Evolutionary conservation across 1,284 basidiomycete species (phyloP).

Genomic region (Naganishia liquefaciens): DNA sequence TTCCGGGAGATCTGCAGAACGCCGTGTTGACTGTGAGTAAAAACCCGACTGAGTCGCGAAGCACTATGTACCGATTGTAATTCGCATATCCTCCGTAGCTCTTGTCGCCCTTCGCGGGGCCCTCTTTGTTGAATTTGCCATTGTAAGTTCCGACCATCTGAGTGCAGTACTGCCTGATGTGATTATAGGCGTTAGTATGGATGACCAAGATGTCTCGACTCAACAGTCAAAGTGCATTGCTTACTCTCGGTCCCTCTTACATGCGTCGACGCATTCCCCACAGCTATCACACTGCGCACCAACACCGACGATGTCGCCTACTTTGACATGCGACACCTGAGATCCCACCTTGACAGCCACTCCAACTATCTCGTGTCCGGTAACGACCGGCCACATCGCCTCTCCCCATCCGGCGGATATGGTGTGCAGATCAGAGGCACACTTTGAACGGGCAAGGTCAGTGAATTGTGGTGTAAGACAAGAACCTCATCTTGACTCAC

Average conservation of each 20-base stretch:
- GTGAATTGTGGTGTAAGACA: neutral
- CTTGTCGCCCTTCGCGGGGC: conserved; percentile 38
- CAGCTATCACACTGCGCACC: conserved; percentile 57
- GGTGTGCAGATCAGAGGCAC: conserved; percentile 40
- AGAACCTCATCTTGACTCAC: conserved; percentile 35
- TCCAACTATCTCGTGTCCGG: conserved; percentile 38
- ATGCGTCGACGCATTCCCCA: conserved; percentile 50
- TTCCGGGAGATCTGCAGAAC: conserved; percentile 37
- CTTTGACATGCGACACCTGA: conserved; percentile 39
- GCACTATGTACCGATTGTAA: conserved; percentile 45
- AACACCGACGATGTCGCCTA: conserved; percentile 57
- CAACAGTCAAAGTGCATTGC: conserved; percentile 28
- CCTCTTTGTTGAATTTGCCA: conserved; percentile 37
- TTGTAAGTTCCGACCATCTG: conserved; percentile 33
- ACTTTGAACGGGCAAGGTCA: conserved; percentile 17
- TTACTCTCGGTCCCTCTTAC: conserved; percentile 51
- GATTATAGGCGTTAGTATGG: neutral
- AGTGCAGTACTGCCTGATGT: conserved; percentile 52
- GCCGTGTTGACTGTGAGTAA: neutral
- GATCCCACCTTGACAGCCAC: conserved; percentile 39
- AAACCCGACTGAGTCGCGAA: neutral
- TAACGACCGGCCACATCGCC: conserved; percentile 32
- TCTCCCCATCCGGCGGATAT: conserved; percentile 40
- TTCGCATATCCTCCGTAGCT: conserved; percentile 57
- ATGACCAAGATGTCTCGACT: neutral